A percentile compares a stretch with the other conserved stretches of the same genome.
Evolutionary conservation across 2,329 filamentous ascomycete genomes (phyloP).

Genomic region (Penicillium freii): DNA sequence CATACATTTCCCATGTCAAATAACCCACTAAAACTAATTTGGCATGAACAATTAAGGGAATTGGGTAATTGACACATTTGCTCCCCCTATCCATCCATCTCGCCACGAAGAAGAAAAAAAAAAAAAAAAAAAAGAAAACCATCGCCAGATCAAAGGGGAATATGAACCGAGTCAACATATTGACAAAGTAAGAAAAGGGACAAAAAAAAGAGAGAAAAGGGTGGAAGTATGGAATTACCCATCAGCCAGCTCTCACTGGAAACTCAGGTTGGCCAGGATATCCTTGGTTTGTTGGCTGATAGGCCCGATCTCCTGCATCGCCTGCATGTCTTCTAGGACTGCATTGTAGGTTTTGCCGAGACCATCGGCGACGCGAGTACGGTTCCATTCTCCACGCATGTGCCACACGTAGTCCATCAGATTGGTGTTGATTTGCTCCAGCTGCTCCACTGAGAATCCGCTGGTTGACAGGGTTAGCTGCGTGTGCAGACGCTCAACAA

Average conservation of each 20-base stretch:
- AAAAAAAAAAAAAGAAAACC: neutral
- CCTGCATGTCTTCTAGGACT: slow-evolving; percentile 56
- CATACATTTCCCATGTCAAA: slow-evolving; percentile 8
- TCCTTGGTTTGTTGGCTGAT: slow-evolving; percentile 38
- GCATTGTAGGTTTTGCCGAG: slow-evolving; percentile 73
- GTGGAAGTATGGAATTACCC: neutral
- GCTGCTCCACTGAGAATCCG: slow-evolving; percentile 83
- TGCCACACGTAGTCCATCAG: slow-evolving; percentile 91
- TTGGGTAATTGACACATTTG: slow-evolving; percentile 11
- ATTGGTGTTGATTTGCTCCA: slow-evolving; percentile 87
- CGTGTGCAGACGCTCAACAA: slow-evolving; percentile 59
- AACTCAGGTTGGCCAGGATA: slow-evolving; percentile 26
- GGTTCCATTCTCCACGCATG: slow-evolving; percentile 76
- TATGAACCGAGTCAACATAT: slow-evolving; percentile 14
- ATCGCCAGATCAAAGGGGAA: slow-evolving; percentile 8
- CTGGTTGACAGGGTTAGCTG: slow-evolving; percentile 66
- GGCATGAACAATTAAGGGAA: slow-evolving; percentile 5
- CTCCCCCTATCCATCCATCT: slow-evolving; percentile 7
- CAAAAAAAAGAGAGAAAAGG: slow-evolving; percentile 8
- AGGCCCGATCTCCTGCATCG: slow-evolving; percentile 48
- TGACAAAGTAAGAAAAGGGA: slow-evolving; percentile 16
- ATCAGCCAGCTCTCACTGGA: slow-evolving; percentile 10
- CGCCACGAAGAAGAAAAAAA: neutral
- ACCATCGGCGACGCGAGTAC: slow-evolving; percentile 65
- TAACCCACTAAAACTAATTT: neutral